Conservation (phyloP, 768 basidiomycete species). For the Roridomyces roridus region DNA sequence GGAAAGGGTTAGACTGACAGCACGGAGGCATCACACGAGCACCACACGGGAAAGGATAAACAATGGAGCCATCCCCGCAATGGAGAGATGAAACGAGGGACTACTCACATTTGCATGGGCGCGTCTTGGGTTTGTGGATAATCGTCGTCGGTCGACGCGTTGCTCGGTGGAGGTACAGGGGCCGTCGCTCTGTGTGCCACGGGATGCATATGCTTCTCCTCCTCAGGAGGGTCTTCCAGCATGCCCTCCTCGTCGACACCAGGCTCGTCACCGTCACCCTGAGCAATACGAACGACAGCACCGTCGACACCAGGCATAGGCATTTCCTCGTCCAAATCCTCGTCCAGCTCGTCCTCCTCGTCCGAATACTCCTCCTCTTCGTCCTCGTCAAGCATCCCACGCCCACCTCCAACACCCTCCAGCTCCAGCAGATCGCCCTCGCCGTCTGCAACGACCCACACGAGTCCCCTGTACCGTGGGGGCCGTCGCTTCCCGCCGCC, state of each 20-base stretch:
- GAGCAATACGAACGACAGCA: conserved; percentile 12
- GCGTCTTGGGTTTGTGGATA: background rate
- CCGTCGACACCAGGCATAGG: conserved; percentile 21
- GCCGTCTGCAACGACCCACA: conserved; percentile 82
- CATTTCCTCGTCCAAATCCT: conserved; percentile 30
- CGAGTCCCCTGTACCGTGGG: conserved; percentile 70
- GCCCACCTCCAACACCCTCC: conserved; percentile 25
- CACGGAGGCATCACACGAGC: no score
- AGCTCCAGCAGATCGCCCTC: conserved; percentile 22
- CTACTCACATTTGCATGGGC: conserved; percentile 8
- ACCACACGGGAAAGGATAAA: no score
- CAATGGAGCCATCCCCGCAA: no score
- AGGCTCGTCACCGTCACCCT: background rate
- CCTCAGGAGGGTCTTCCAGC: conserved; percentile 32
- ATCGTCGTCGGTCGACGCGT: background rate
- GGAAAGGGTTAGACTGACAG: no score
- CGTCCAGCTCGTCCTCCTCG: conserved; percentile 5
- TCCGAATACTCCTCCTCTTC: conserved; percentile 17
- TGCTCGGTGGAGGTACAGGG: conserved; percentile 2
- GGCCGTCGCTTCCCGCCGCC: conserved; percentile 16
- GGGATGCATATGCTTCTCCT: conserved; percentile 62
- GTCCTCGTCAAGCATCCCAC: conserved; percentile 31
- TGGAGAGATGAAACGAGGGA: background rate
- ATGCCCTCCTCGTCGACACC: conserved; percentile 3
- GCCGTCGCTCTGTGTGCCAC: conserved; percentile 39